Base-by-base conservation (phyloP, 768 basidiomycete genomes). In the Kwoniella europaea region DNA sequence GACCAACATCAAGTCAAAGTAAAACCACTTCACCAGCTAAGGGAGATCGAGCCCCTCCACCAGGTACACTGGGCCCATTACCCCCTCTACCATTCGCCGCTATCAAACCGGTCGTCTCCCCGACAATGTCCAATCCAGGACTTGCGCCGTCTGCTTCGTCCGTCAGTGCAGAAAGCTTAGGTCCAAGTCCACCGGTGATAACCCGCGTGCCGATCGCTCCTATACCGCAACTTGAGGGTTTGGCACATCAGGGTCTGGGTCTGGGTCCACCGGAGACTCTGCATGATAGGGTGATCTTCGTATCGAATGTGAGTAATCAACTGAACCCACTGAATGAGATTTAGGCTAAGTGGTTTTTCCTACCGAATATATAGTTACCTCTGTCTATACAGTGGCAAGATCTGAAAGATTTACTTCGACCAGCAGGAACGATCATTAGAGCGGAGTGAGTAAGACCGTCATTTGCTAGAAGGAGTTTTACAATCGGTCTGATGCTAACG, bases 321-420 rank as follows among this genome's bases (percentile, higher is more conserved):
- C 20, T 4, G 16, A 50, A 22, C 16, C 42, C 29, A 29, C 13
- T 10, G 0, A 9, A 10, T 22, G 15, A 22, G 18, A 53, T 41
- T 4, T 63, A 18, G 2, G 16, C 22, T 67, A 10, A 44, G 15
- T 18, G 27, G 56, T 22, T 61, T 43, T 43, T 6, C 18, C 27
- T 24, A 10, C 9, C 22, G 35, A 35, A 35, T 54, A 18, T 27
- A 2, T 61, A 84, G 84, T 73, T 85, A 41, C 85, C 85, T 10
- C 75, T 81, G 54, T 71, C 75, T 16, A 80, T 84, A 66, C 83
- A 84, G 85, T 99, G 96, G 96, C 96, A 98, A 84, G 96, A 98
- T 80, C 87, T 99, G 55, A 98, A 98, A 84, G 95, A 98, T 84
- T 87, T 98, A 4, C 96, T 98, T 81, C 89, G 95, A 29, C 90